Percentiles rank a stretch among this genome's conserved stretches.
These are phyloP conservation scores for Penstemon barbatus DNA, from an alignment of 257 asterid genomes.

Conservation along the genomic window DNA sequence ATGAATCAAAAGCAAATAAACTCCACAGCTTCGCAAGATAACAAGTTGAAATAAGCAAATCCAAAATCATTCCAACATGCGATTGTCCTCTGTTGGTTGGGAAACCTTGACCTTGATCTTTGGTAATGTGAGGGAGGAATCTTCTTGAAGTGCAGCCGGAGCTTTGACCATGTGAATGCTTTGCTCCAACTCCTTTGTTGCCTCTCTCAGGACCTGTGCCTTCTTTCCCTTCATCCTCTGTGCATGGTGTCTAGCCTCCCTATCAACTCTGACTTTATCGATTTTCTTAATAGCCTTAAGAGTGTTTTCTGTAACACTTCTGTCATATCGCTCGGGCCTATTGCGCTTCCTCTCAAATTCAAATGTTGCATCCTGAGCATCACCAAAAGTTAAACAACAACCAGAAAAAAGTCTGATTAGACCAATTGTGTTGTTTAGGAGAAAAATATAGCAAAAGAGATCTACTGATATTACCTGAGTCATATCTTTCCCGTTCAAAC, in stretches of 20 bases:
- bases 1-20: too few relatives aligned
- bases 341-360: constrained; percentile 90
- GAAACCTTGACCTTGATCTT: constrained; percentile 43
- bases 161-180: constrained; percentile 68
- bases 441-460: neutral
- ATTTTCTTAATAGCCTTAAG: constrained; percentile 81
- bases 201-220: constrained; percentile 45
- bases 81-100: constrained; percentile 27
- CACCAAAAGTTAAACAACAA: constrained; percentile 14
- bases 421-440: neutral
- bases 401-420: neutral
- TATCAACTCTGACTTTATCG: constrained; percentile 64
- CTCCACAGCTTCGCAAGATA: too few relatives aligned
- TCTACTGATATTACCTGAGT: constrained; percentile 56
- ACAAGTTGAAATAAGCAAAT: too few relatives aligned
- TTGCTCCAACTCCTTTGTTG: constrained; percentile 49
- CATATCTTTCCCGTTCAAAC: constrained; percentile 89
- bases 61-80: constrained; percentile 43
- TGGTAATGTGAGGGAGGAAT: constrained; percentile 52
- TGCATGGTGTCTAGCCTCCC: constrained; percentile 56
- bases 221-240: constrained; percentile 68
- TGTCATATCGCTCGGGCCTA: constrained; percentile 86
- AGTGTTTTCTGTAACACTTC: constrained; percentile 69
- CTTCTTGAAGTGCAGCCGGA: constrained; percentile 46
- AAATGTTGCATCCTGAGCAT: constrained; percentile 71